Conservation (phyloP, 2,329 filamentous ascomycete species). For the Colletotrichum godetiae region DNA sequence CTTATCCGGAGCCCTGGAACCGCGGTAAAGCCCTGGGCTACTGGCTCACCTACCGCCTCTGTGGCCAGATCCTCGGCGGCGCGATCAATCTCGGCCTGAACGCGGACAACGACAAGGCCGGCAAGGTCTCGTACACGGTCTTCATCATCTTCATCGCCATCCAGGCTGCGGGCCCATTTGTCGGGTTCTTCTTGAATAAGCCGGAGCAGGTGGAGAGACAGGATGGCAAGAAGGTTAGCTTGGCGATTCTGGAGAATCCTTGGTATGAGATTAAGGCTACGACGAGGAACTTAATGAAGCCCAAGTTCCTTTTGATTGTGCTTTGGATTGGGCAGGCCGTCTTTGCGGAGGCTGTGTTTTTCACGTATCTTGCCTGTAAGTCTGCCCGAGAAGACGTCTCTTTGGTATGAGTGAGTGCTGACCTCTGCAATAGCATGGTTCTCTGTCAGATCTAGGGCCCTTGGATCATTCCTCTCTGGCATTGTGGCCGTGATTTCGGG, state of each 20-base stretch:
- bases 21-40: constrained; percentile 73
- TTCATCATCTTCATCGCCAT: constrained; percentile 78
- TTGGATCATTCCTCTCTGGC: constrained; percentile 78
- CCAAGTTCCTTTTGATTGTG: constrained; percentile 72
- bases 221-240: constrained; percentile 71
- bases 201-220: constrained; percentile 72
- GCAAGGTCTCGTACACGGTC: constrained; percentile 76
- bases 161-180: constrained; percentile 73
- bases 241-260: constrained; percentile 67
- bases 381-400: background rate
- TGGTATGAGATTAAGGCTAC: constrained; percentile 71
- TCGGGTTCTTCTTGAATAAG: constrained; percentile 70
- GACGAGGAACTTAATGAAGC: constrained; percentile 67
- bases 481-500: constrained; percentile 74
- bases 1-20: constrained; percentile 78
- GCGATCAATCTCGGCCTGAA: constrained; percentile 79
- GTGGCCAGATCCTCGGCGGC: constrained; percentile 77
- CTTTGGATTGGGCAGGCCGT: constrained; percentile 78
- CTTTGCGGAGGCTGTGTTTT: constrained; percentile 78
- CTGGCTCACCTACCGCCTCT: constrained; percentile 71
- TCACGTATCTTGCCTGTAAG: constrained; percentile 70
- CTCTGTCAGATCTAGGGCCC: constrained; percentile 73
- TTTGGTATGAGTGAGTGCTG: constrained; percentile 31
- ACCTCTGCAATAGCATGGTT: constrained; percentile 67
- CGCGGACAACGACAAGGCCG: constrained; percentile 63